Evolutionary conservation across 495 filamentous ascomycete species (phyloP), one percentile per base, ranked within the genome.

Genomic region (Daldinia childiae): DNA sequence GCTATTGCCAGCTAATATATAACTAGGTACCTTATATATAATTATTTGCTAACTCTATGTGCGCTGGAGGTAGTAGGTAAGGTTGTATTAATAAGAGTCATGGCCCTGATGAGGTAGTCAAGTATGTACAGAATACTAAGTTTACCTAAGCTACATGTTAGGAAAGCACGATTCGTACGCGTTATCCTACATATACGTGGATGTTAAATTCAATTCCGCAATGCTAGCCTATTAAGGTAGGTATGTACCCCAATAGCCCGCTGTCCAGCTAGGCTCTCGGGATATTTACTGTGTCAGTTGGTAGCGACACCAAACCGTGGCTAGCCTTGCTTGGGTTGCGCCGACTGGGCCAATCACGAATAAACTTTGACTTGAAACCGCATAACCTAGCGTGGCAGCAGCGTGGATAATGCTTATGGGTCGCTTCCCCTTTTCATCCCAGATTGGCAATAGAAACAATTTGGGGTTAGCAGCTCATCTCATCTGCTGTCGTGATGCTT

Each of bases 341-440:
- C 34, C 30, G 30, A 30, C 19, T 68, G 61, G 71, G 17, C 71
- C 71, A 73, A 73, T 73, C 66, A 73, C 15, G 50, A 54, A 59
- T 24, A 34, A 63, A 72, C 60, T 63, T 73, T 58, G 57, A 73
- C 62, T 66, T 73, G 71, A 73, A 73, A 73, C 71, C 26, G 67
- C 60, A 50, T n/a, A 68, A 48, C 54, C 52, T 4, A 68, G 61
- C 64, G n/a, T 68, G 60, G 69, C 43, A 58, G 59, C 63, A 63
- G 48, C 48, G 60, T 64, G 60, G 54, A 34, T 58, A 39, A 19
- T 17, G 39, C 3, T 48, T 48, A 48, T 48, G 54, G 29, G 17
- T 30, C 30, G 34, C 30, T 56, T 43, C 57, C 64, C 64, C 39
- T 56, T 68, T 68, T 62, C 27, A 36, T 58, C 26, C 58, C 51